phyloP scores from a whole-genome alignment of 2,329 filamentous ascomycete genomes.

The Hyphodiscus sp. region DNA sequence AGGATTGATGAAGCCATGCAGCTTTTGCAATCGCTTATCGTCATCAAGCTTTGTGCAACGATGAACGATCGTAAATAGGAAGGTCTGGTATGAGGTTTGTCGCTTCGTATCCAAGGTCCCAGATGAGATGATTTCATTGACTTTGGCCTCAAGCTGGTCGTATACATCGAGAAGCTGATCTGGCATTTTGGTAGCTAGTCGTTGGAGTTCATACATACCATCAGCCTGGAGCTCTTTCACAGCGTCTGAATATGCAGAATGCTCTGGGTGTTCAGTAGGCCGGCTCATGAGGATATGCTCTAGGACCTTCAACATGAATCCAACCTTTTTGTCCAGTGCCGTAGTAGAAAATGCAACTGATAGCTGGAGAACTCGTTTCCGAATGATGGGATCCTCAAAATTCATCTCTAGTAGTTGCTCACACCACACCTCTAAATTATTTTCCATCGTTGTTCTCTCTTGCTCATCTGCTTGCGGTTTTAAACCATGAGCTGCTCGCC shows the following conservation, averaged over 20 bases:
- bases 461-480: slow-evolving; percentile 44
- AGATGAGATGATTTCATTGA: slow-evolving; percentile 71
- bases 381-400: slow-evolving; percentile 78
- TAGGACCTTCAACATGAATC: slow-evolving; percentile 81
- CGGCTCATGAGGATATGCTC: slow-evolving; percentile 86
- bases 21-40: slow-evolving; percentile 61
- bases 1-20: slow-evolving; percentile 74
- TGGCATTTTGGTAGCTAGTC: slow-evolving; percentile 83
- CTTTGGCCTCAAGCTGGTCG: slow-evolving; percentile 74
- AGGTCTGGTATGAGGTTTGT: slow-evolving; percentile 78
- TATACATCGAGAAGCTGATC: slow-evolving; percentile 82
- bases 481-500: slow-evolving; percentile 49
- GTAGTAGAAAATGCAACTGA: slow-evolving; percentile 80
- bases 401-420: slow-evolving; percentile 61
- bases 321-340: slow-evolving; percentile 67
- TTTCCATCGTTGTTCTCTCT: slow-evolving; percentile 51
- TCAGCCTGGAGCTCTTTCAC: slow-evolving; percentile 83
- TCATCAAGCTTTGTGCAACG: slow-evolving; percentile 71
- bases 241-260: slow-evolving; percentile 73
- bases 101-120: slow-evolving; percentile 74
- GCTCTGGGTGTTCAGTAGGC: slow-evolving; percentile 64
- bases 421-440: slow-evolving; percentile 66
- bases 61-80: slow-evolving; percentile 91
- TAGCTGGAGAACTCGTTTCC: slow-evolving; percentile 73
- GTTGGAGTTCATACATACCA: slow-evolving; percentile 80